Evolutionary conservation across 2,329 filamentous ascomycete species (phyloP), one percentile per base, ranked within the genome.

Genomic region (Talaromyces sp.): DNA sequence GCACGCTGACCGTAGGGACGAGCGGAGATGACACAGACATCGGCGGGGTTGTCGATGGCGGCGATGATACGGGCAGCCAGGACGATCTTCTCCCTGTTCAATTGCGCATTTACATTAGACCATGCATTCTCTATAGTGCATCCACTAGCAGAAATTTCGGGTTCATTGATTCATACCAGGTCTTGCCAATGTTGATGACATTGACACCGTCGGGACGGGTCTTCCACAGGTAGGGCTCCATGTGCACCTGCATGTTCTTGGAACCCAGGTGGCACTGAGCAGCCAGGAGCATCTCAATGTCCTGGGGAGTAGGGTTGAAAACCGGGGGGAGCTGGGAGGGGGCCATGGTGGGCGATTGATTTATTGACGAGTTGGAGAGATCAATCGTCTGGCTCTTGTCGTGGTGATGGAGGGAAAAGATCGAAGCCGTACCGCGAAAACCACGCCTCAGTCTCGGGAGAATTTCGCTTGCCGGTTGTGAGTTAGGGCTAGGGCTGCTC

Each of bases 151-250:
- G 22, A 40, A 40, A 7, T 32, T 14, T 11, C 33, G 35, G 52
- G 46, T 19, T 40, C 36, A 33, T 39, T 44, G 33, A 53, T 54
- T 59, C 88, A 66, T 87, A 96, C 91, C 92, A 99, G 81, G 94
- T 99, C 91, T 99, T 99, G 84, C 93, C 92, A 80, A 99, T 91
- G 88, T 99, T 99, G 80, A 99, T 85, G 68, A 99, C 86, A 80
- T 99, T 99, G 83, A 99, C 88, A 82, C 94, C 94, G 74, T 99
- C 95, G 66, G 91, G 88, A 76, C 94, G 90, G 78, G 91, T 96
- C 89, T 99, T 99, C 93, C 93, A 99, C 75, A 99, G 88, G 86
- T 99, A 99, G 69, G 91, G 90, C 82, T 96, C 91, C 91, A 97
- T 97, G 85, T 97, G 92, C 77, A 95, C 90, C 86, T 97, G 94